A percentile compares a stretch with the other conserved stretches of the same genome.
These are phyloP conservation scores for Xylaria venustula DNA, from an alignment of 495 filamentous ascomycete genomes.

Conservation along the genomic window DNA sequence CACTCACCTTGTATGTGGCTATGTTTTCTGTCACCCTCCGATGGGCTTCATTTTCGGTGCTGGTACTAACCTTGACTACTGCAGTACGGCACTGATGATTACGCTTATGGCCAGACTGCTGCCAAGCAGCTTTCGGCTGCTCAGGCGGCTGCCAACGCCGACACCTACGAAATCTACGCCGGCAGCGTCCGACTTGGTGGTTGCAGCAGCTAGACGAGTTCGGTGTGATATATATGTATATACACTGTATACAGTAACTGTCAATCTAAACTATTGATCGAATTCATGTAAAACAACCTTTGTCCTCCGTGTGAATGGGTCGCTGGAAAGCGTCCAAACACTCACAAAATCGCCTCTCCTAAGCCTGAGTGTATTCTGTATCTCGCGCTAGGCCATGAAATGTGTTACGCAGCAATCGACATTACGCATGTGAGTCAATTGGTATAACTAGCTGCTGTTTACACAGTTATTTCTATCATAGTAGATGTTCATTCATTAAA, in stretches of 20 bases:
- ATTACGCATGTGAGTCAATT: no score
- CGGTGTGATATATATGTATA: conserved; percentile 3
- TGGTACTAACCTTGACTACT: not conserved
- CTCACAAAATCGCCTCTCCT: no score
- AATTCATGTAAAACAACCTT: no score
- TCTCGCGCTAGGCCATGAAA: no score
- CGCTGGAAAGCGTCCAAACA: no score
- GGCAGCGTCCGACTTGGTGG: conserved; percentile 28
- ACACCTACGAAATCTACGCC: conserved; percentile 32
- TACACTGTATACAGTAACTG: conserved; percentile 23
- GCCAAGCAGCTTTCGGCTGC: conserved; percentile 18
- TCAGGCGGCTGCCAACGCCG: conserved; percentile 27
- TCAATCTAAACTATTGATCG: not conserved
- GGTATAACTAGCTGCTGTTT: no score
- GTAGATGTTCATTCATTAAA: no score
- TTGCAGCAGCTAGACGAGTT: conserved; percentile 15
- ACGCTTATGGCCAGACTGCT: conserved; percentile 21
- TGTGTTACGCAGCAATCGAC: no score
- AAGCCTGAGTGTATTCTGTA: no score
- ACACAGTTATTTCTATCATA: no score
- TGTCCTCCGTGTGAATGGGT: no score
- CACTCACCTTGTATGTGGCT: conserved; percentile 20
- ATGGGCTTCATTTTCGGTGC: not conserved
- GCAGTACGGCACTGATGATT: conserved; percentile 27
- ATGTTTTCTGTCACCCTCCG: not conserved